Conservation (phyloP, 108 stramenopile genomes). For the Poteriospumella lacustris region DNA sequence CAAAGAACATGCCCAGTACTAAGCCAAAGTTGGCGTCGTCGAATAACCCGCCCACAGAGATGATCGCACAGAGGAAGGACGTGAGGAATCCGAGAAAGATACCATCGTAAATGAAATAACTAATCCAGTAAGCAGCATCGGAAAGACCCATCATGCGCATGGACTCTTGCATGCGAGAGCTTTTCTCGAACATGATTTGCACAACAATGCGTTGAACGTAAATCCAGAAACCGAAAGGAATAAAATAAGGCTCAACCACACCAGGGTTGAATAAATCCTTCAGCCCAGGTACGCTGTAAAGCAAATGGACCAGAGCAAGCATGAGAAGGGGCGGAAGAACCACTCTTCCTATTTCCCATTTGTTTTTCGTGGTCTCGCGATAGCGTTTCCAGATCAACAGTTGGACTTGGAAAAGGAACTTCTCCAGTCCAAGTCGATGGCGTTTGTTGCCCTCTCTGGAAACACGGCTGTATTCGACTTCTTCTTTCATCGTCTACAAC, state of each 20-base stretch:
- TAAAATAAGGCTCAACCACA: not conserved
- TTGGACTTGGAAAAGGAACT: not conserved
- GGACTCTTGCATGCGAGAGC: not conserved
- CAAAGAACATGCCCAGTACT: not conserved
- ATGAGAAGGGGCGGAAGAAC: not conserved
- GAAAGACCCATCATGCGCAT: not conserved
- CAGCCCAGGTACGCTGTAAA: not conserved
- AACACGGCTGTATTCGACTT: not conserved
- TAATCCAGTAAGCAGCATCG: not conserved
- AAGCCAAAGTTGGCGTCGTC: not conserved
- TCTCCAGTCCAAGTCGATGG: not conserved
- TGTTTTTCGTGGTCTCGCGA: not conserved
- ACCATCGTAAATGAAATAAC: not conserved
- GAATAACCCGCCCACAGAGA: not conserved
- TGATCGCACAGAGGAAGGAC: not conserved
- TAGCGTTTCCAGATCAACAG: constrained; percentile 6
- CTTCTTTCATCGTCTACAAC: not conserved
- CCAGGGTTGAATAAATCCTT: not conserved
- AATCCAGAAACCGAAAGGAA: not conserved
- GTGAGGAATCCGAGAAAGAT: not conserved
- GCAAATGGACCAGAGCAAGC: not conserved
- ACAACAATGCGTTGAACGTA: not conserved
- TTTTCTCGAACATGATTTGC: not conserved
- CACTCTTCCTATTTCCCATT: not conserved
- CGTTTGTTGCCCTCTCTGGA: not conserved